Percentiles rank a stretch among this genome's conserved stretches.
Conservation (phyloP, 139 green algal genomes). For the Zygnema circumcarinatum region DNA sequence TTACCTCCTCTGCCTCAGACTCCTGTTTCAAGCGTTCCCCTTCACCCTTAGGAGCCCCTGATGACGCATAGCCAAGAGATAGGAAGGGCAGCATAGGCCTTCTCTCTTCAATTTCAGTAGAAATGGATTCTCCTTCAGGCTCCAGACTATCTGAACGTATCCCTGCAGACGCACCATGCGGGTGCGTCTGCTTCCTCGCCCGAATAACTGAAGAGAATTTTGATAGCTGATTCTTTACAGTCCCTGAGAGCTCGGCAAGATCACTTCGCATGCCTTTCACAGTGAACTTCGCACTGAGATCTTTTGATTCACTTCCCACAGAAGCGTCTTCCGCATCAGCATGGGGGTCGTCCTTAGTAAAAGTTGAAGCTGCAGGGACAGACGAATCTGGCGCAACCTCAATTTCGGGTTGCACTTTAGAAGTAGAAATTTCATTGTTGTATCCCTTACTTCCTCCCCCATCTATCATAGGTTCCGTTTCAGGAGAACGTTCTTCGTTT, state of each 20-base stretch:
- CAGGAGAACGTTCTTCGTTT: background rate
- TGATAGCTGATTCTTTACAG: slow-evolving; percentile 34
- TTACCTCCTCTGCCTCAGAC: background rate
- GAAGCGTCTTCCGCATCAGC: background rate
- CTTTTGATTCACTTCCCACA: background rate
- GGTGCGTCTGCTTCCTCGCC: background rate
- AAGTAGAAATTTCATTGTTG: background rate
- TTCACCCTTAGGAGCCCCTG: background rate
- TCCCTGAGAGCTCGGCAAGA: slow-evolving; percentile 40
- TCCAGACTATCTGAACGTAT: background rate
- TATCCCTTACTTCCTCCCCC: background rate
- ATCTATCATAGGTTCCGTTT: background rate
- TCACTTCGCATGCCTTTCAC: slow-evolving; percentile 36
- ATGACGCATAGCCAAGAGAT: background rate
- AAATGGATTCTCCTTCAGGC: background rate
- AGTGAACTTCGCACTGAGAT: background rate
- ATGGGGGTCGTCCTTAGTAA: background rate
- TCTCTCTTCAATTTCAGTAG: background rate
- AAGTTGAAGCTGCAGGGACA: background rate
- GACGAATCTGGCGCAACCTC: background rate
- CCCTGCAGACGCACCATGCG: background rate
- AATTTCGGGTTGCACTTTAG: slow-evolving; percentile 11
- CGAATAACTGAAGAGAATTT: slow-evolving; percentile 51
- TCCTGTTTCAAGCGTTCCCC: background rate
- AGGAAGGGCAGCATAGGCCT: background rate